phyloP scores from a whole-genome alignment of 2,329 filamentous ascomycete species.

The Neoscytalidium dimidiatum region DNA sequence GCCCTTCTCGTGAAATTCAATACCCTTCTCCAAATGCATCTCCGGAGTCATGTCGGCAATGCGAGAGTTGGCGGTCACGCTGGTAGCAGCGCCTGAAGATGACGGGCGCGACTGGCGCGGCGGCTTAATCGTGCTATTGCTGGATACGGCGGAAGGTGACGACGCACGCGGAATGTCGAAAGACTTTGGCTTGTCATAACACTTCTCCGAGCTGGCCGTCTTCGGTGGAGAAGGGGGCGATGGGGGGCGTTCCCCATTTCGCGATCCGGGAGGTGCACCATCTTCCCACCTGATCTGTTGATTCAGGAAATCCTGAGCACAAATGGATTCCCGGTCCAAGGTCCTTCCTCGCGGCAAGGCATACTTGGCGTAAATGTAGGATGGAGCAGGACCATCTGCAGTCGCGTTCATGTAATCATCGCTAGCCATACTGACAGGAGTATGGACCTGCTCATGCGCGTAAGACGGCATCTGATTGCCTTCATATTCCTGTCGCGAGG shows the following conservation, averaged over 20 bases:
- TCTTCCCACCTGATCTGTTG: constrained; percentile 64
- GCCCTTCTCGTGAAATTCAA: constrained; percentile 85
- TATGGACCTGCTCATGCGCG: constrained; percentile 66
- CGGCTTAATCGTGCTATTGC: constrained; percentile 47
- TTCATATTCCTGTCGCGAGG: constrained; percentile 42
- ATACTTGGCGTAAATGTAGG: constrained; percentile 87
- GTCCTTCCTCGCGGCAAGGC: constrained; percentile 79
- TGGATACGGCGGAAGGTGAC: constrained; percentile 41
- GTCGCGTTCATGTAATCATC: constrained; percentile 65
- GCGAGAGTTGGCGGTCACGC: constrained; percentile 35
- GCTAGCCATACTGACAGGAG: constrained; percentile 71
- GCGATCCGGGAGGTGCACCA: constrained; percentile 20
- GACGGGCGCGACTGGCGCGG: constrained; percentile 23
- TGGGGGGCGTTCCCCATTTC: constrained; percentile 31
- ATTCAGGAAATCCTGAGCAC: constrained; percentile 41
- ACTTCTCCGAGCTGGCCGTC: constrained; percentile 23
- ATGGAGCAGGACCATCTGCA: constrained; percentile 57
- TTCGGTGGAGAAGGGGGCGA: constrained; percentile 42
- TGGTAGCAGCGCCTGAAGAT: constrained; percentile 14
- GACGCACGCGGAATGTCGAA: constrained; percentile 25
- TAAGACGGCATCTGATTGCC: constrained; percentile 60
- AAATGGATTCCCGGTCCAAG: constrained; percentile 61
- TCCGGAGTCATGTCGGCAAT: constrained; percentile 73
- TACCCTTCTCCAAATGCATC: constrained; percentile 86
- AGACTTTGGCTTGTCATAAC: constrained; percentile 24